Conservation (phyloP, 345 rosid genomes). For the Euphorbia pulcherrima region DNA sequence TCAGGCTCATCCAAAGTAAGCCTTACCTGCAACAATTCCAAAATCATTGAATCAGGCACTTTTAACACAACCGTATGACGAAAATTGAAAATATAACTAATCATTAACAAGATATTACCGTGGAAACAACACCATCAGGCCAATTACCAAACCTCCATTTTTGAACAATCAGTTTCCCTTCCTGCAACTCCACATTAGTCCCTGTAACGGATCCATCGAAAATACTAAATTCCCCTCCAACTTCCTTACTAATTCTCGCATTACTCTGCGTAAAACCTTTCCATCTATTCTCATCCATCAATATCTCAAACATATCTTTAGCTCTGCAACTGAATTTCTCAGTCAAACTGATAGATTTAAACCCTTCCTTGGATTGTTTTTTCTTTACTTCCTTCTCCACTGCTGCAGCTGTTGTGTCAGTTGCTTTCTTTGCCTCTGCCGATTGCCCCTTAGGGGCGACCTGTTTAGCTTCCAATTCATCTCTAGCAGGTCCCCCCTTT, state of each 20-base stretch:
- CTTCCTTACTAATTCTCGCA: conserved; percentile 81
- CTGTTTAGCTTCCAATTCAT: conserved; percentile 72
- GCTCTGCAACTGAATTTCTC: conserved; percentile 91
- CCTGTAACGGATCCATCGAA: conserved; percentile 96
- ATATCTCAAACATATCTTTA: conserved; percentile 72
- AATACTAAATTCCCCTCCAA: conserved; percentile 70
- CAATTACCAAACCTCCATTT: conserved; percentile 95
- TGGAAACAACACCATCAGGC: conserved; percentile 88
- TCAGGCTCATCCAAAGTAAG: conserved; percentile 70
- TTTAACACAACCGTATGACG: no score
- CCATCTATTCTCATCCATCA: conserved; percentile 97
- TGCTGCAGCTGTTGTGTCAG: conserved; percentile 16
- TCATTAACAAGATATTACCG: conserved; percentile 35
- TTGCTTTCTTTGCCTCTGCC: conserved; percentile 25
- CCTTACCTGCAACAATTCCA: conserved; percentile 57
- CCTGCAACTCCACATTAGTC: conserved; percentile 64
- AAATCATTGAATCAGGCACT: conserved; percentile 10
- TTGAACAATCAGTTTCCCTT: conserved; percentile 86
- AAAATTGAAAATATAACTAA: no score
- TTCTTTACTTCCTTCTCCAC: conserved; percentile 42
- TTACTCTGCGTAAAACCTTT: conserved; percentile 92
- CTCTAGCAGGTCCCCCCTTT: conserved; percentile 73
- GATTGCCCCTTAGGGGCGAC: conserved; percentile 43
- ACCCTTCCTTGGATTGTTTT: conserved; percentile 49
- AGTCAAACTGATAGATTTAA: conserved; percentile 64